Percentiles rank a stretch among this genome's conserved stretches.
phyloP scores from a whole-genome alignment of 768 basidiomycete genomes.

The Lactarius trivialis region DNA sequence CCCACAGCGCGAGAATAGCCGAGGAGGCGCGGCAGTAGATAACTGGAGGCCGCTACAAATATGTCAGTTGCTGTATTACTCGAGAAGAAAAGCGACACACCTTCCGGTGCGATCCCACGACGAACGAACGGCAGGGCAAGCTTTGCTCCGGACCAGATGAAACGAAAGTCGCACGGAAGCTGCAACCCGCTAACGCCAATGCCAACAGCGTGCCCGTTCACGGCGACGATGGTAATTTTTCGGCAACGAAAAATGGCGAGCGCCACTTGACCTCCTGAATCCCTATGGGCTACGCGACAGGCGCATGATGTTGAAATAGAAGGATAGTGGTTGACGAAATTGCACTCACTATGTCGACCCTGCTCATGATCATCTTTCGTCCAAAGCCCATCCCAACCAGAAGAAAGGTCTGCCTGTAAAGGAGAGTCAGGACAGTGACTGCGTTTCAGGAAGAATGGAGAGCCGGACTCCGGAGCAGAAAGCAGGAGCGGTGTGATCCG shows the following conservation, averaged over 20 bases:
- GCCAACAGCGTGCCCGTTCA: conserved; percentile 48
- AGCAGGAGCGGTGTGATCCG: conserved; percentile 44
- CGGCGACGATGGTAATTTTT: conserved; percentile 47
- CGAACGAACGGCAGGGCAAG: conserved; percentile 45
- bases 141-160: conserved; percentile 46
- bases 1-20: conserved; percentile 46
- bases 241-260: conserved; percentile 46
- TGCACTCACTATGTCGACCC: conserved; percentile 39
- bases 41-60: conserved; percentile 34
- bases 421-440: background rate
- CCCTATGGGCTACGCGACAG: conserved; percentile 37
- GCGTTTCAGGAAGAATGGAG: background rate
- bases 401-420: conserved; percentile 43
- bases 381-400: conserved; percentile 41
- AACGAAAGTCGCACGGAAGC: conserved; percentile 47
- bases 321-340: background rate
- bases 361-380: conserved; percentile 37
- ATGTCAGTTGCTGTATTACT: background rate
- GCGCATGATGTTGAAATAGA: background rate
- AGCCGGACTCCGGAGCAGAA: conserved; percentile 49
- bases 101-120: conserved; percentile 45
- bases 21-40: conserved; percentile 49
- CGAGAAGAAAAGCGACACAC: conserved; percentile 25
- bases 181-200: conserved; percentile 46
- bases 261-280: conserved; percentile 42